Base-by-base conservation (phyloP, 2,329 filamentous ascomycete species). In the Colletotrichum karsti region DNA sequence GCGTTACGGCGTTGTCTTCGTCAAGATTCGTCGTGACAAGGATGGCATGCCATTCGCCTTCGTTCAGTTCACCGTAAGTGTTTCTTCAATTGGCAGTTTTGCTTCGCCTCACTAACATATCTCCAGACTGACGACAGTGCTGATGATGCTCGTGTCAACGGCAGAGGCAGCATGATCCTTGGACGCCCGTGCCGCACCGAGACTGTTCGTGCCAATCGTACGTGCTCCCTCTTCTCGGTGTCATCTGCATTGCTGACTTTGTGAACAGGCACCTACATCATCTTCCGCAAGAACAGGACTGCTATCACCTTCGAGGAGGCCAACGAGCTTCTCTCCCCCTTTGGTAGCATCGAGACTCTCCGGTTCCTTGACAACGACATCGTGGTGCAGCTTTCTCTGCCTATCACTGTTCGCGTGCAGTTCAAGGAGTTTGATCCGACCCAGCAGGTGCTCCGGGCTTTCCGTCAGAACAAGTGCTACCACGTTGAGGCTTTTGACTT, bases 11-110 rank as follows among this genome's bases (percentile, higher is more conserved):
- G 81, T 80, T 0, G 86, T 89, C 24, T 91, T 83, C 69, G 85
- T 90, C 69, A 91, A 91, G 79, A 89, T 92, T 66, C 86, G 88
- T 39, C 86, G 89, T 18, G 89, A 91, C 71, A 77, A 77, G 13
- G 81, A 86, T 41, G 48, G 57, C 15, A 90, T 91, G 86, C 90
- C 90, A 0, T 90, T 88, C 73, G 89, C 88, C 0, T 91, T 91
- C 71, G 85, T 84, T 22, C 90, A 91, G 72, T 92, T 83, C 72
- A 90, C 86, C 2, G 89, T 90, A 74, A 80, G 85, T 78, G 26
- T 12, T 28, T 54, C 37, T 41, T 18, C 2, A 8, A 7, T 15
- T 26, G 33, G 24, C 13, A 35, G 6, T 15, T 18, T n/a, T 3
- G 7, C 18, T 33, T 20, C 10, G 8, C 5, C 18, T 55, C 10